Evolutionary conservation across 2,329 filamentous ascomycete genomes (phyloP).

Genomic region (Onygenales sp.): DNA sequence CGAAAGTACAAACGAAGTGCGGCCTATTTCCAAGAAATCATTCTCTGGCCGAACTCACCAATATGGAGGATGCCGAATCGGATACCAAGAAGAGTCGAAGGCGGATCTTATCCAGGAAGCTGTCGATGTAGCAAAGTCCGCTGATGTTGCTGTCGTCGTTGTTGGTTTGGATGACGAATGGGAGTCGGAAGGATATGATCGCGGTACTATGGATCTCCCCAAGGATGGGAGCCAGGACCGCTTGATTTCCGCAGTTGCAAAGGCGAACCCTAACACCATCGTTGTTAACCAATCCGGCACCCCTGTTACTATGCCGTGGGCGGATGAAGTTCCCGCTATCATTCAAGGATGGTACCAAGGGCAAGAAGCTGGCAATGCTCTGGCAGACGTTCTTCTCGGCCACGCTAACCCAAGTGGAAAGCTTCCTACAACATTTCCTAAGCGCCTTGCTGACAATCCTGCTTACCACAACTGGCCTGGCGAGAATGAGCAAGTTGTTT

Average conservation of each 20-base stretch:
- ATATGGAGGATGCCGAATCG: conserved; percentile 45
- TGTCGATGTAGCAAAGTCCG: conserved; percentile 52
- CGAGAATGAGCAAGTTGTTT: conserved; percentile 55
- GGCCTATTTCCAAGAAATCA: conserved; percentile 1
- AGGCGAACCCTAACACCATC: conserved; percentile 53
- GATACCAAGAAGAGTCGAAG: conserved; percentile 46
- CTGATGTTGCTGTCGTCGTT: conserved; percentile 61
- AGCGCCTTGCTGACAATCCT: conserved; percentile 51
- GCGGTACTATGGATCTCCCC: conserved; percentile 38
- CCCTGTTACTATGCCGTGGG: conserved; percentile 35
- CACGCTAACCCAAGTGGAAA: conserved; percentile 59
- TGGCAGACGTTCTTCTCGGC: conserved; percentile 61
- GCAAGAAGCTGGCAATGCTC: conserved; percentile 62
- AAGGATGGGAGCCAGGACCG: conserved; percentile 31
- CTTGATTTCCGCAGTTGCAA: conserved; percentile 48
- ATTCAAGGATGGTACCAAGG: conserved; percentile 67
- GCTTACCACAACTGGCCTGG: conserved; percentile 52
- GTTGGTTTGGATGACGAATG: conserved; percentile 63
- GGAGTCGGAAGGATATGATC: conserved; percentile 57
- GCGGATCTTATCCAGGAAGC: conserved; percentile 50
- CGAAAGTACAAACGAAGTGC: conserved; percentile 20
- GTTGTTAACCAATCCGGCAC: conserved; percentile 63
- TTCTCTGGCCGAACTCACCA: conserved; percentile 2
- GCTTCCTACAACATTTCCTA: conserved; percentile 58
- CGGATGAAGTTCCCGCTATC: conserved; percentile 36